Conservation (phyloP, 306 rosid genomes). For the cucumber (Cucumis sativus) region DNA sequence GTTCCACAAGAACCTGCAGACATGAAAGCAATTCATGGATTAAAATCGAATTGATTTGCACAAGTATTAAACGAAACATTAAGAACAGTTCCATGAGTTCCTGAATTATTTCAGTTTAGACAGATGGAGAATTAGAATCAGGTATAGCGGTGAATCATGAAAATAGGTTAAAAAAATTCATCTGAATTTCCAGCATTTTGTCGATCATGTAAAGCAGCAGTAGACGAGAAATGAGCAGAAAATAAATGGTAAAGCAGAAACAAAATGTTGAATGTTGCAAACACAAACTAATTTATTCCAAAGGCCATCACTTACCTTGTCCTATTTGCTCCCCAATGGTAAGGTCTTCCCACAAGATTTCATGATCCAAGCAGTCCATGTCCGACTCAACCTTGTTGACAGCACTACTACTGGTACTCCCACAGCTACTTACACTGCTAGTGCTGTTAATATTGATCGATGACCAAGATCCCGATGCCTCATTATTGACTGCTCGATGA, state of each 20-base stretch:
- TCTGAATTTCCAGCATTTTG: neutral
- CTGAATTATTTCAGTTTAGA: neutral
- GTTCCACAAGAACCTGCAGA: constrained; percentile 96
- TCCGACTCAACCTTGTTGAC: constrained; percentile 69
- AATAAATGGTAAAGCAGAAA: neutral
- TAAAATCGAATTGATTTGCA: neutral
- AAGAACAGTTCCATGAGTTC: neutral
- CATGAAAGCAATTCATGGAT: constrained; percentile 1
- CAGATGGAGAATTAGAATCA: neutral
- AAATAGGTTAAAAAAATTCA: neutral
- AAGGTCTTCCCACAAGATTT: constrained; percentile 96
- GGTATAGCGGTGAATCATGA: neutral
- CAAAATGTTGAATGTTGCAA: neutral
- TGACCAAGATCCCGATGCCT: constrained; percentile 72
- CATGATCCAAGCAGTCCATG: constrained; percentile 81
- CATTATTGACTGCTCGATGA: constrained; percentile 41
- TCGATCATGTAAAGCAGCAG: neutral
- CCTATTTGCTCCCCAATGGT: constrained; percentile 91
- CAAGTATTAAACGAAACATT: neutral
- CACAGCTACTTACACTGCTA: constrained; percentile 95
- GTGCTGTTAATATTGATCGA: constrained; percentile 76
- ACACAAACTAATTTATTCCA: constrained; percentile 2
- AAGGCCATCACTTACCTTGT: constrained; percentile 46
- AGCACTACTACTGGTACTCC: constrained; percentile 73
- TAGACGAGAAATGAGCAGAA: neutral